Base-by-base conservation (phyloP, 2,329 filamentous ascomycete genomes). In the Stachybotrys elegans region DNA sequence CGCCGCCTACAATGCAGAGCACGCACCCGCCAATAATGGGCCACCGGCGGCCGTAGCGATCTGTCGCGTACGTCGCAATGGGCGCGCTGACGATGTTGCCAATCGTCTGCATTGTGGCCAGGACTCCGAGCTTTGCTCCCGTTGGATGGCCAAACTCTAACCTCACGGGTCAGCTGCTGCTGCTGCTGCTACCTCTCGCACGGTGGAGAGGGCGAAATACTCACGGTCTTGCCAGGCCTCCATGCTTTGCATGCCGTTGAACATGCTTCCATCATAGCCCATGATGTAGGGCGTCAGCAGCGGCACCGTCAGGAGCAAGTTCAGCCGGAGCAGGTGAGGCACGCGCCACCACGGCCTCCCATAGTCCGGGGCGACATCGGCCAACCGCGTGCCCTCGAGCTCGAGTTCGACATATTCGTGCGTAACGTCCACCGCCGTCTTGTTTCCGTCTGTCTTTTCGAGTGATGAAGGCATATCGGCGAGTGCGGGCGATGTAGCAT, bases 221-320 rank as follows among this genome's bases (percentile, higher is more conserved):
- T 68, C 70, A 40, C 70, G 65, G 50, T 68, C 69, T 40, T 8
- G 8, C n/a, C 22, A 41, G 11, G 35, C 4, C n/a, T 16, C 11
- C 11, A 38, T 21, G 4, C 3, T 11, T 17, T 34, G 31, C 9
- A 34, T 12, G 14, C 31, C 31, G 19, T 34, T 34, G 31, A 2
- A 31, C 53, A 12, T 48, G 31, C 31, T 34, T 63, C 67, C 70
- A 63, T 73, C 70, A 34, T 70, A 74, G 4, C 71, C 71, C 27
- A 63, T 63, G 2, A 66, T 63, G 1, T 65, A 60, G 0, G 69
- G 68, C 0, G 68, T 71, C 0, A 73, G 47, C 4, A 72, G 54
- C 1, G 70, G 69, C 2, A 73, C 51, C 5, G 72, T 42, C 1
- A 75, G 60, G 13, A 71, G 54, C 8, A 72, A 51, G 43, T 74